Evolutionary conservation across 1,284 basidiomycete genomes (phyloP).

Genomic region (Tilletia indica): DNA sequence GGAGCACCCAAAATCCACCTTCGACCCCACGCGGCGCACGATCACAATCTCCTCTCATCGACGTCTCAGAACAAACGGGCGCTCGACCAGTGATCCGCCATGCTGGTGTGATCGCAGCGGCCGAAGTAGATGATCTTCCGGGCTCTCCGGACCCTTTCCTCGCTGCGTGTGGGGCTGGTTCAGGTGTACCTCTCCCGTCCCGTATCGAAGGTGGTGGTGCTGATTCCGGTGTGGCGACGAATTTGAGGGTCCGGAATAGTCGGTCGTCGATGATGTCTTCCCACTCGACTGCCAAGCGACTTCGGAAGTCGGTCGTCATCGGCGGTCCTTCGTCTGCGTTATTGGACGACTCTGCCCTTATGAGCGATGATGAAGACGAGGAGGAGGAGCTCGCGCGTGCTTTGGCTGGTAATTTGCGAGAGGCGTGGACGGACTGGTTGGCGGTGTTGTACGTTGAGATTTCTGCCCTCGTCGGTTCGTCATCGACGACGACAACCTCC

Average conservation of each 20-base stretch:
- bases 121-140: neutral
- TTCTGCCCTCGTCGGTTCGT: neutral
- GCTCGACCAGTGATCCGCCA: neutral
- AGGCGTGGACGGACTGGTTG: conserved; percentile 9
- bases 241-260: neutral
- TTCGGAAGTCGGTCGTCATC: neutral
- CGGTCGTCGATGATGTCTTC: neutral
- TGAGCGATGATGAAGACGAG: neutral
- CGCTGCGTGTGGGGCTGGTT: neutral
- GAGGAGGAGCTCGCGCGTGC: neutral
- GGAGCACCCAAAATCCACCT: neutral
- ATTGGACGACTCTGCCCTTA: neutral
- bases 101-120: neutral
- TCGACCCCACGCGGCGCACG: neutral
- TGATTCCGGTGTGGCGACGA: neutral
- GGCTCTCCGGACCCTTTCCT: conserved; percentile 10
- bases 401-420: neutral
- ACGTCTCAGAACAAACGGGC: neutral
- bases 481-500: neutral
- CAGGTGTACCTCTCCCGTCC: neutral
- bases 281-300: too few species aligned
- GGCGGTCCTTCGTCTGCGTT: neutral
- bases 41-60: neutral
- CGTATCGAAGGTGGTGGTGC: neutral
- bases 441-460: neutral